Percentiles rank a stretch among this genome's conserved stretches.
Conservation (phyloP, 2,329 filamentous ascomycete species). For the Trichoderma sp. region DNA sequence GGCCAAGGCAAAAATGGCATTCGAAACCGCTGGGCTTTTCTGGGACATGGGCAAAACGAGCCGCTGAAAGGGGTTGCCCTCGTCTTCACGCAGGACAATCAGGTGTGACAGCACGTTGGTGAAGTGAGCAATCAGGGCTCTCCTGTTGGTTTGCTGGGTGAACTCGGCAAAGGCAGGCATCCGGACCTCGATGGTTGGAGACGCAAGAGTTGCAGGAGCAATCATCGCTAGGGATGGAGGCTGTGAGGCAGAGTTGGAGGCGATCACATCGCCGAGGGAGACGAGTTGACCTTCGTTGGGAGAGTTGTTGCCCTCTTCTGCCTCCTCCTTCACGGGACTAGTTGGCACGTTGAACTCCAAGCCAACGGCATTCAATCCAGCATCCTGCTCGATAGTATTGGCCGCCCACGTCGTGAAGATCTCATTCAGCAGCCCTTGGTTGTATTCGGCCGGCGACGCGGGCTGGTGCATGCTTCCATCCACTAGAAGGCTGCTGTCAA, state of each 20-base stretch:
- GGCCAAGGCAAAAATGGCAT: conserved; percentile 81
- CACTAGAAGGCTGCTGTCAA: neutral
- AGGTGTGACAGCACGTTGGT: conserved; percentile 65
- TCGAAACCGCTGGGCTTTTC: conserved; percentile 64
- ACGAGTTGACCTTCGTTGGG: neutral
- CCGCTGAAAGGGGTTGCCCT: conserved; percentile 64
- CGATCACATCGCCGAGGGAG: conserved; percentile 2
- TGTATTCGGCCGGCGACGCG: neutral
- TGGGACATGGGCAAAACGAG: conserved; percentile 63
- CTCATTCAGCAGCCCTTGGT: neutral
- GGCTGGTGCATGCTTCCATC: conserved; percentile 2
- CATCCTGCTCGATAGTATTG: conserved; percentile 3
- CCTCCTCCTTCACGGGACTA: neutral
- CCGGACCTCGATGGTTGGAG: conserved; percentile 52
- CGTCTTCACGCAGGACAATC: conserved; percentile 66
- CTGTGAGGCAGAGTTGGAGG: conserved; percentile 27
- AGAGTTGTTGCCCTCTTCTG: neutral
- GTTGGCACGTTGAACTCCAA: neutral
- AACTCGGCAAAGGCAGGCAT: conserved; percentile 60
- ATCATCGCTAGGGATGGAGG: conserved; percentile 36
- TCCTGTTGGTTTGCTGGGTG: conserved; percentile 55
- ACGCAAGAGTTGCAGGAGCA: conserved; percentile 32
- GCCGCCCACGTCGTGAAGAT: conserved; percentile 5
- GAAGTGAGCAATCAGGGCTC: conserved; percentile 63
- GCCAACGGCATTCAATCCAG: neutral